Evolutionary conservation across 257 asterid species (phyloP).

Genomic region (Solanum sitiens): DNA sequence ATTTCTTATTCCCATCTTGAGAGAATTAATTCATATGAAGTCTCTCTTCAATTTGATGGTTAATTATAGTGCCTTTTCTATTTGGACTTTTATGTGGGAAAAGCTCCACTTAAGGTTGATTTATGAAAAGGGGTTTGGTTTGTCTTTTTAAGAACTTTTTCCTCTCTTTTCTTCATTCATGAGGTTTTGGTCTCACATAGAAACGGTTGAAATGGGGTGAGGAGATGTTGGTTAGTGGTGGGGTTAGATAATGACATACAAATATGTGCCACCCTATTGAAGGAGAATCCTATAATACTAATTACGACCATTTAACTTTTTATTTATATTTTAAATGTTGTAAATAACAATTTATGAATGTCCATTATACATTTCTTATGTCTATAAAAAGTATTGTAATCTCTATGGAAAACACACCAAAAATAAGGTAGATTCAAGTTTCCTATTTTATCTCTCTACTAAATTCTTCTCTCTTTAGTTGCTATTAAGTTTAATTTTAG

Average conservation of each 20-base stretch:
- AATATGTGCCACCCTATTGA: constrained; percentile 24
- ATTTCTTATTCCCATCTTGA: constrained; percentile 20
- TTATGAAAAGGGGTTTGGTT: constrained; percentile 44
- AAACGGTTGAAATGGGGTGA: not conserved
- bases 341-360: no score
- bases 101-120: constrained; percentile 29
- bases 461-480: no score
- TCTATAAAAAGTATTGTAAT: no score
- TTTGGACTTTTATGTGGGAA: constrained; percentile 22
- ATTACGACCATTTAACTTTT: not conserved
- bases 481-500: no score
- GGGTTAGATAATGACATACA: constrained; percentile 53
- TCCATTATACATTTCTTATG: no score
- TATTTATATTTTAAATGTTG: not conserved
- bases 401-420: no score
- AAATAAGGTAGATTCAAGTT: no score
- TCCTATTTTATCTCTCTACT: no score
- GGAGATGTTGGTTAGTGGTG: constrained; percentile 34
- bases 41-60: constrained; percentile 5
- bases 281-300: constrained; percentile 43
- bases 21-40: not conserved
- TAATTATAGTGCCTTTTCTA: not conserved
- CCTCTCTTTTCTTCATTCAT: not conserved
- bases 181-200: constrained; percentile 2
- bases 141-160: constrained; percentile 35